Percentiles rank a stretch among this genome's conserved stretches.
Evolutionary conservation across 306 rosid genomes (phyloP).

Genomic region (Sesbania bispinosa): DNA sequence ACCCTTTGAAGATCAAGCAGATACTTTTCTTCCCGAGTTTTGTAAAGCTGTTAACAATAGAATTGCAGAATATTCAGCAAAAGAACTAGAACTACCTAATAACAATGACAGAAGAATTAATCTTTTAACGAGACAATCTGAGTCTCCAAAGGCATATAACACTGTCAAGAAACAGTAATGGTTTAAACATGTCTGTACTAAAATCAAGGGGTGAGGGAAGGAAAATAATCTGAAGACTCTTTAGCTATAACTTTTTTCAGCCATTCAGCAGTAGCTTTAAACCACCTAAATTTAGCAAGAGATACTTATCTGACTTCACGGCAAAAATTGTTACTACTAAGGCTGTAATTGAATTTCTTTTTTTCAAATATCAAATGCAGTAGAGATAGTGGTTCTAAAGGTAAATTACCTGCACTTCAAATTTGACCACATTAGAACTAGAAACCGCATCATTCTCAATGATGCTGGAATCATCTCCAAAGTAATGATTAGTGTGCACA

Average conservation of each 20-base stretch:
- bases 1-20: constrained; percentile 93
- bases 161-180: not conserved
- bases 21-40: constrained; percentile 85
- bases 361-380: constrained; percentile 9
- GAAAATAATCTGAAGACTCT: constrained; percentile 2
- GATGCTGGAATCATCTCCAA: constrained; percentile 60
- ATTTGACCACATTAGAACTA: constrained; percentile 71
- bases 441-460: constrained; percentile 56
- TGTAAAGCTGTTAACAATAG: constrained; percentile 58
- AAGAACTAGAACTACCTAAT: not conserved
- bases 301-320: not conserved
- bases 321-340: not conserved
- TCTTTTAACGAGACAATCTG: not conserved
- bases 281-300: not conserved
- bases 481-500: constrained; percentile 53
- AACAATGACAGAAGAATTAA: not conserved
- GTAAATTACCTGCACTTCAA: constrained; percentile 83
- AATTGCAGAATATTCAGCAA: not conserved
- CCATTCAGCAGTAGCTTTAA: not conserved
- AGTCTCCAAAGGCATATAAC: not conserved
- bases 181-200: not conserved
- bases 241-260: not conserved
- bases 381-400: not conserved
- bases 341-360: not conserved
- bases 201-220: not conserved